A percentile compares a stretch with the other conserved stretches of the same genome.
Evolutionary conservation across 2,329 filamentous ascomycete genomes (phyloP).

Genomic region (Talaromyces marneffei): DNA sequence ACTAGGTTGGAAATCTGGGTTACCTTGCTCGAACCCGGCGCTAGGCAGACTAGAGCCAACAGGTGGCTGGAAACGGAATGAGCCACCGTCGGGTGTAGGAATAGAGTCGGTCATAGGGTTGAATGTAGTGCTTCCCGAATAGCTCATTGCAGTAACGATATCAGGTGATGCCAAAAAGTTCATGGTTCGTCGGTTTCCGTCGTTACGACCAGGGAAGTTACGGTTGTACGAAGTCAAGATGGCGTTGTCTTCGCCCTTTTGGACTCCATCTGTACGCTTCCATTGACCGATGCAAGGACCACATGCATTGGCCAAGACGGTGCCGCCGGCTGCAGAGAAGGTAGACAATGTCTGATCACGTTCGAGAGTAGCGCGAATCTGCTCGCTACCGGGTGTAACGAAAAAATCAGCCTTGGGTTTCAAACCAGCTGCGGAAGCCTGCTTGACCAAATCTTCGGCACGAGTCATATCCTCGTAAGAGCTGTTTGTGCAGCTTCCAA

Average conservation of each 20-base stretch:
- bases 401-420: slow-evolving; percentile 89
- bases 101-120: slow-evolving; percentile 89
- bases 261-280: slow-evolving; percentile 79
- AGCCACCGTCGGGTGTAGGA: slow-evolving; percentile 68
- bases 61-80: slow-evolving; percentile 80
- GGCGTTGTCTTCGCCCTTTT: slow-evolving; percentile 82
- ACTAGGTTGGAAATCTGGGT: slow-evolving; percentile 66
- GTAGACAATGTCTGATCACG: slow-evolving; percentile 81
- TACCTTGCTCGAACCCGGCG: slow-evolving; percentile 75
- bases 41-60: slow-evolving; percentile 56
- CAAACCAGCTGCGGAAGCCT: slow-evolving; percentile 81
- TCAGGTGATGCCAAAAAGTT: slow-evolving; percentile 98
- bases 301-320: slow-evolving; percentile 90
- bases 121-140: slow-evolving; percentile 87
- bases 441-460: slow-evolving; percentile 85
- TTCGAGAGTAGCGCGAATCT: slow-evolving; percentile 90
- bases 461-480: slow-evolving; percentile 99
- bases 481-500: slow-evolving; percentile 97
- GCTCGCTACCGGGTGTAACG: slow-evolving; percentile 92
- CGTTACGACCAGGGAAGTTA: slow-evolving; percentile 95
- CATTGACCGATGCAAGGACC: slow-evolving; percentile 93
- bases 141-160: slow-evolving; percentile 92
- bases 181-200: slow-evolving; percentile 94
- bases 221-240: slow-evolving; percentile 98
- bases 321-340: slow-evolving; percentile 79